phyloP scores from a whole-genome alignment of 1,139 yeast genomes.

The Blastobotrys arbuscula region DNA sequence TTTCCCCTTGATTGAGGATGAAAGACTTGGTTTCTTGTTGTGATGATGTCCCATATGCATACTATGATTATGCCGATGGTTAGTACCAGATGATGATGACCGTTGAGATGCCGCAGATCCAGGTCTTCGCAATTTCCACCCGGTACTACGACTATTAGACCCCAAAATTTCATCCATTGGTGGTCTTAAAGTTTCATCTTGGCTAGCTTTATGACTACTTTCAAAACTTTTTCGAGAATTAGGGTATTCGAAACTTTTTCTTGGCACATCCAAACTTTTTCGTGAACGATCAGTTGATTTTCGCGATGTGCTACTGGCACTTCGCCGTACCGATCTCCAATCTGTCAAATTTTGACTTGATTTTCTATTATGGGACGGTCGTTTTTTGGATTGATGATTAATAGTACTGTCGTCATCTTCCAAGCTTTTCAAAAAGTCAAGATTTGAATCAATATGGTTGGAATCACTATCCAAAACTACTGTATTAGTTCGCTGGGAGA shows the following conservation, averaged over 20 bases:
- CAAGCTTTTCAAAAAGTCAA: conserved; percentile 56
- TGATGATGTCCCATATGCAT: conserved; percentile 13
- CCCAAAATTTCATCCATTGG: neutral
- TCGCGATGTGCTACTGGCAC: conserved; percentile 6
- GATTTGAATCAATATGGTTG: conserved; percentile 41
- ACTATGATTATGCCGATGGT: conserved; percentile 1
- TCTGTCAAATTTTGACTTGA: conserved; percentile 12
- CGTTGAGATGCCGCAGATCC: conserved; percentile 15
- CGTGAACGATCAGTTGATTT: neutral
- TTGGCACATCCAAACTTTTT: conserved; percentile 2
- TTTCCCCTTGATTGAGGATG: conserved; percentile 24
- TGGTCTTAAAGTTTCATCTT: neutral
- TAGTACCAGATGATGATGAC: neutral
- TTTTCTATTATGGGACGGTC: conserved; percentile 25
- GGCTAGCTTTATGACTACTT: neutral
- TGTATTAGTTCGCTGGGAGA: conserved; percentile 32
- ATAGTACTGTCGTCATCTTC: conserved; percentile 25
- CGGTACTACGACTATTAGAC: conserved; percentile 2
- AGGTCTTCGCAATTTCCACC: conserved; percentile 17
- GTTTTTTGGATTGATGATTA: neutral
- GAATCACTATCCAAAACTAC: conserved; percentile 31
- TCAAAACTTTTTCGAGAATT: conserved; percentile 3
- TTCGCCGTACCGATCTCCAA: conserved; percentile 8
- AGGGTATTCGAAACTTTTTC: neutral
- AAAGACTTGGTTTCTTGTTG: conserved; percentile 25